Evolutionary conservation across 75 land plant species (phyloP), one percentile per base, ranked within the genome.

Genomic region (Gnetum montanum): DNA sequence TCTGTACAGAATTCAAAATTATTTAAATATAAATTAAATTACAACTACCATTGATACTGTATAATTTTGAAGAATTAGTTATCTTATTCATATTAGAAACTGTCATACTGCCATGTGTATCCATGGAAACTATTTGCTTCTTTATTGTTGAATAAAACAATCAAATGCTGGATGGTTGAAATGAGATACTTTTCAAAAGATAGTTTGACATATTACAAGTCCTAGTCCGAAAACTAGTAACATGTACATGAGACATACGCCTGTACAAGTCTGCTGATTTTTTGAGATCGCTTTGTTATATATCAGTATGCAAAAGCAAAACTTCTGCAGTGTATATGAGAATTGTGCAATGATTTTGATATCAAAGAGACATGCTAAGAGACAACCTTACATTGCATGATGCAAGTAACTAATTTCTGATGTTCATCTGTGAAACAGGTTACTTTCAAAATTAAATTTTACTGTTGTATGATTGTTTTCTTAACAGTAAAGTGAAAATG

Each of bases 401-500:
- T n/a, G n/a, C 55, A 4, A 10, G 6, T 31, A 6, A 8, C 13
- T 22, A 52, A 22, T 8, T 8, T 22, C 23, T 52, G 4, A 23
- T 20, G n/a, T n/a, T n/a, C n/a, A n/a, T n/a, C 36, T 53, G 28
- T 47, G 57, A 27, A 52, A 50, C 26, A 29, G 13, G 57, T 11
- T 47, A 58, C 7, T 5, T 37, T 13, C 13, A 23, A 26, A 7
- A 48, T 19, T 2, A 2, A 8, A 16, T 19, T 15, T 46, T 57
- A 41, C 46, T 20, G 8, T 55, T 33, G 25, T 13, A 12, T 36
- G 0, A 10, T 24, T 6, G 15, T 19, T 33, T 34, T 22, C 0
- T 10, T 31, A 30, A n/a, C 86, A 95, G 99, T 55, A 83, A 86
- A 67, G 49, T 75, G 23, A 73, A 71, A 52, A 62, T 86, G 79